phyloP scores from a whole-genome alignment of 1,284 basidiomycete genomes.

The Rhodotorula sp. region DNA sequence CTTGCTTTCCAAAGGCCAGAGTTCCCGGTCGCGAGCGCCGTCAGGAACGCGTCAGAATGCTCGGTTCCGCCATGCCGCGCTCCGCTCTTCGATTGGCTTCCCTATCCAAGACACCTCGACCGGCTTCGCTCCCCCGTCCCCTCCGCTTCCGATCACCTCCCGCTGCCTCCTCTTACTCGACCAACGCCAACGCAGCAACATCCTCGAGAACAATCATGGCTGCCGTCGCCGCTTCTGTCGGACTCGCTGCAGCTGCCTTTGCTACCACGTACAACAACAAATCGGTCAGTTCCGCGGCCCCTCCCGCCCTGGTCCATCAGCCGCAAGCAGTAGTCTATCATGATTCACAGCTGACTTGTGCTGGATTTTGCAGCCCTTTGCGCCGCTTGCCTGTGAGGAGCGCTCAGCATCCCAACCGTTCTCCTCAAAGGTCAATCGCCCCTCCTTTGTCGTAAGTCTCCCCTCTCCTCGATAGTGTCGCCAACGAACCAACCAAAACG shows the following conservation, averaged over 20 bases:
- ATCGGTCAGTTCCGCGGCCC: conserved; percentile 1
- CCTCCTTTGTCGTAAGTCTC: conserved; percentile 24
- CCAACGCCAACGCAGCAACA: neutral
- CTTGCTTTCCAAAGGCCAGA: too few species aligned
- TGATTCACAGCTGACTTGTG: neutral
- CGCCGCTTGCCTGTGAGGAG: conserved; percentile 11
- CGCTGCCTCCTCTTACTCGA: neutral
- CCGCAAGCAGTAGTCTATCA: neutral
- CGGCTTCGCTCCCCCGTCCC: neutral
- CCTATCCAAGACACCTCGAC: neutral
- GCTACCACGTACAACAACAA: conserved; percentile 4
- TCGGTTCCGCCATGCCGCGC: neutral
- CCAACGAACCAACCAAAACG: too few species aligned
- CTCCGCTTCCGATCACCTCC: neutral
- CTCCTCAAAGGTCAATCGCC: conserved; percentile 8
- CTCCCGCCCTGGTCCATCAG: neutral
- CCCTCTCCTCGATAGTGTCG: neutral
- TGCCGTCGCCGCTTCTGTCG: conserved; percentile 7
- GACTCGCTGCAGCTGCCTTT: conserved; percentile 16
- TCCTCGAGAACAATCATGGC: neutral
- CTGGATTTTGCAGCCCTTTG: neutral
- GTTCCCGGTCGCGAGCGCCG: too few species aligned
- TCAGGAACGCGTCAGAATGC: neutral
- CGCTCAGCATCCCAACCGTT: neutral
- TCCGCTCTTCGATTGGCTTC: neutral